A percentile compares a stretch with the other conserved stretches of the same genome.
phyloP scores from a whole-genome alignment of 2,329 filamentous ascomycete genomes.

The Aspergillus pseudotamarii region DNA sequence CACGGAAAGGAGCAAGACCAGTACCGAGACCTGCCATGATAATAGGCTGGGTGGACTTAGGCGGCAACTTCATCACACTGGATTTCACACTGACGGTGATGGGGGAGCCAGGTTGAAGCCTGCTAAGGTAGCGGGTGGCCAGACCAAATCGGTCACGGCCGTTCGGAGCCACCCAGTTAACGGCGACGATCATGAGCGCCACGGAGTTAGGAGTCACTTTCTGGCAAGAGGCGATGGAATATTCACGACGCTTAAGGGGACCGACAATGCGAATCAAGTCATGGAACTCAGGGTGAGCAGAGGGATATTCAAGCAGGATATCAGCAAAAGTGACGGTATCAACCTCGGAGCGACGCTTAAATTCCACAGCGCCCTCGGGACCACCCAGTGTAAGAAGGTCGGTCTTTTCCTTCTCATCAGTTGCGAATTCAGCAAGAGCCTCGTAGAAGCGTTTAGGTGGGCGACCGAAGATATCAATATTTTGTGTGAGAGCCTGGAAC shows the following conservation, averaged over 20 bases:
- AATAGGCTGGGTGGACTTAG: constrained; percentile 82
- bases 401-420: constrained; percentile 78
- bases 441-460: constrained; percentile 99
- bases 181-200: constrained; percentile 93
- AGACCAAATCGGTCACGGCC: constrained; percentile 91
- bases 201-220: constrained; percentile 90
- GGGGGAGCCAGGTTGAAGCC: constrained; percentile 71
- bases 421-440: constrained; percentile 80
- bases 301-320: constrained; percentile 83
- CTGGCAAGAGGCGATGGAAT: constrained; percentile 98
- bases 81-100: constrained; percentile 96
- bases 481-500: constrained; percentile 87
- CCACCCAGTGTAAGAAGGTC: constrained; percentile 76
- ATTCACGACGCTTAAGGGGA: constrained; percentile 94
- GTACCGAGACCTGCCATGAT: constrained; percentile 99
- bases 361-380: constrained; percentile 79
- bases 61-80: constrained; percentile 97
- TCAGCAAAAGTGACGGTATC: constrained; percentile 92
- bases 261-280: constrained; percentile 85
- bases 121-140: constrained; percentile 85
- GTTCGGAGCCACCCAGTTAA: constrained; percentile 87
- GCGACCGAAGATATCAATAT: constrained; percentile 94
- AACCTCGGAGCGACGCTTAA: constrained; percentile 88
- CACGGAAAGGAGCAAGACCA: constrained; percentile 96
- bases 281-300: constrained; percentile 84